Evolutionary conservation across 352 stramenopile genomes (phyloP), one percentile per base, ranked within the genome.

Genomic region (Discostella stelligera): DNA sequence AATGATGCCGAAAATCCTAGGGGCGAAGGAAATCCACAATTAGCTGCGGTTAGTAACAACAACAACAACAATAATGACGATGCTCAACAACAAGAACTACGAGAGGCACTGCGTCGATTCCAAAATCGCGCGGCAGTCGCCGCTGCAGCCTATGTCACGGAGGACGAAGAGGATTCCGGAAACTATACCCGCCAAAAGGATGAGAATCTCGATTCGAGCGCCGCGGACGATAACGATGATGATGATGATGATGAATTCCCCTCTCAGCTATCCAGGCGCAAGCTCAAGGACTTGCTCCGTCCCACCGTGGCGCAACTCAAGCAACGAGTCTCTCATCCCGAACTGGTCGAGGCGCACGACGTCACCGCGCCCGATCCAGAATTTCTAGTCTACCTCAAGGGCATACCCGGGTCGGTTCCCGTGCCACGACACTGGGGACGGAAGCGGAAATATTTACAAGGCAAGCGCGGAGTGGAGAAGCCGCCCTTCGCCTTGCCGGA

Each of bases 391-490:
- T 95, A 95, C 70, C 85, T 99, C 0, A 99, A 99, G 76, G 93
- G 94, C 48, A 95, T 97, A 68, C 90, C 94, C 30, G 98, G 98
- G 64, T 98, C 97, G 10, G 96, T 99, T 10, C 93, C 95, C 0
- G 96, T 99, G 18, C 97, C 97, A 11, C 87, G 91, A 46, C 97
- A 99, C 82, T 99, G 97, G 97, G 96, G 95, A 79, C 94, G 98
- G 66, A 99, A 98, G 74, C 95, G 97, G 44, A 98, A 99, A 81
- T 99, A 99, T 84, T 83, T 99, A 32, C 96, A 98, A 85, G 96
- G 96, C 39, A 93, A 94, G 74, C 89, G 97, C 37, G 97, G 96
- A 25, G 94, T 98, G 49, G 97, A 99, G 83, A 99, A 99, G 65
- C 79, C 89, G 30, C 91, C 96, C 16, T 98, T 98, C 71, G 70